Base-by-base conservation (phyloP, 345 rosid genomes). In the Leavenworthia alabamica region DNA sequence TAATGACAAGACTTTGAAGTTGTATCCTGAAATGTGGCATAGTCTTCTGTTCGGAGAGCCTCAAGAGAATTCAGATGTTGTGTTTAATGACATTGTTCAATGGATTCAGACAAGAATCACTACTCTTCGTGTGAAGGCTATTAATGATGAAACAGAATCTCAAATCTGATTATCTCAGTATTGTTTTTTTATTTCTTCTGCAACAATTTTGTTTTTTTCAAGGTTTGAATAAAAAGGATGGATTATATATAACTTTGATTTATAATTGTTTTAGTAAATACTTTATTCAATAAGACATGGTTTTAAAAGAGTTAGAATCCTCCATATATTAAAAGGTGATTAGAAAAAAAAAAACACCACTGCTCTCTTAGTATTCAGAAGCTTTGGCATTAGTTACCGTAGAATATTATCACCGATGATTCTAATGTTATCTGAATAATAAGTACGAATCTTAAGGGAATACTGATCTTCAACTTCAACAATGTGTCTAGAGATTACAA, bases 21-120 rank as follows among this genome's bases (percentile, higher is more conserved):
- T 87, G 54, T 93, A 93, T 56, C 83, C 86, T 0, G 88, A 66
- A 3, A 93, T 89, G 97, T 93, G 97, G 97, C 99, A 93, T 27
- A 92, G 97, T 3, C 60, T 93, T 61, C 84, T 93, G 0, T 87
- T 83, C 3, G 99, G 96, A 0, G 99, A 93, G 50, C 71, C 89
- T 17, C 44, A 36, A 3, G 73, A 81, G 41, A 93, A 89, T 58
- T 76, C 80, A 10, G 76, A 84, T n/a, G 60, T 66, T 7, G 99
- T 93, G 33, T 89, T 89, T 40, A 23, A 36, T 3, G 94, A 93
- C 59, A 84, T 85, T 12, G 74, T 87, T 15, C 57, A 36, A 0
- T 93, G 97, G 99, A 71, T 93, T 47, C 75, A 81, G 5, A 62
- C 74, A 68, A 80, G 86, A 60, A 54, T 50, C 42, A 56, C 62